Percentiles rank a stretch among this genome's conserved stretches.
phyloP scores from a whole-genome alignment of 805 yeast species.

The Starmerella stigmatis region DNA sequence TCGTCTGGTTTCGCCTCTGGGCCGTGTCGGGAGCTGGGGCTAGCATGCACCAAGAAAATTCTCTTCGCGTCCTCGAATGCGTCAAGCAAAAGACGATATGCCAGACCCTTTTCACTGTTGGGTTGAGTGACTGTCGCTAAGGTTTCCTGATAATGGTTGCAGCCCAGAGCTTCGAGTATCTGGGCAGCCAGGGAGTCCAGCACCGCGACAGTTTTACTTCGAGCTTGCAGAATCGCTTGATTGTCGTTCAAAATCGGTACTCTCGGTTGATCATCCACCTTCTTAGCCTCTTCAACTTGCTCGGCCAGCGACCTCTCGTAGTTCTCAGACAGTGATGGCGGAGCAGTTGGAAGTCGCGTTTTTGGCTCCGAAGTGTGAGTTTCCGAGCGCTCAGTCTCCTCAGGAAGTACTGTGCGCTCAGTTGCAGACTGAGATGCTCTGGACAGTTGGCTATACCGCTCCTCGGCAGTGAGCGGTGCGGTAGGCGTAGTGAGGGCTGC shows the following conservation, averaged over 20 bases:
- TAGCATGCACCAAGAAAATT: constrained; percentile 36
- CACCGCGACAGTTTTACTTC: constrained; percentile 41
- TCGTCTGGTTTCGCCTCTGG: constrained; percentile 15
- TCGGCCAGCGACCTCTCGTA: constrained; percentile 16
- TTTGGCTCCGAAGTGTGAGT: not conserved
- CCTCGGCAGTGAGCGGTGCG: constrained; percentile 9
- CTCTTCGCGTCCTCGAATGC: constrained; percentile 67
- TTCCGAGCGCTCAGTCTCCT: not conserved
- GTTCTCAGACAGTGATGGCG: constrained; percentile 1
- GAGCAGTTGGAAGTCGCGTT: constrained; percentile 1
- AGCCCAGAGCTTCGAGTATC: constrained; percentile 50
- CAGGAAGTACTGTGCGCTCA: not conserved
- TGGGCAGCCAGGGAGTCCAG: constrained; percentile 77
- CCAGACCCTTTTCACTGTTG: constrained; percentile 50
- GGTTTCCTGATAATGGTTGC: constrained; percentile 66
- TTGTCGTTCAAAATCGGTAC: constrained; percentile 10
- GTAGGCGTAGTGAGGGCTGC: constrained; percentile 20
- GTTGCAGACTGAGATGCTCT: not conserved
- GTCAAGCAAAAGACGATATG: constrained; percentile 57
- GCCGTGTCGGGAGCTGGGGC: constrained; percentile 12
- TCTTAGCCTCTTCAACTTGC: constrained; percentile 15
- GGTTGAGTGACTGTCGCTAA: constrained; percentile 56
- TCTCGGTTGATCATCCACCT: constrained; percentile 1
- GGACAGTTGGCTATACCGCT: not conserved
- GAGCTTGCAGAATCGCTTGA: constrained; percentile 15